Percentiles rank a stretch among this genome's conserved stretches.
Conservation (phyloP, 371 early-diverging fungal species). For the Mortierella sp. region DNA sequence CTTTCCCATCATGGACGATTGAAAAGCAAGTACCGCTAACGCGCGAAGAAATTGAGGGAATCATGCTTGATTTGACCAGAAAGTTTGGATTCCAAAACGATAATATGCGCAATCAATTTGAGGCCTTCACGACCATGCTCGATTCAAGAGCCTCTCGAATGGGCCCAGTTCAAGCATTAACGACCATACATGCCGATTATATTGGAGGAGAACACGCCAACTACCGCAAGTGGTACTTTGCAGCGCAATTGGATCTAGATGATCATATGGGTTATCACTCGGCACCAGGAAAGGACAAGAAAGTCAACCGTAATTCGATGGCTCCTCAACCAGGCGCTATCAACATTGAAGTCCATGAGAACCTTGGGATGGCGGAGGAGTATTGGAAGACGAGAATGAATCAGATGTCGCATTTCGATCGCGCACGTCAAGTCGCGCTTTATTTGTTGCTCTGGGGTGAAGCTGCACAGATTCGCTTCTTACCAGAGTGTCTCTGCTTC, state of each 20-base stretch:
- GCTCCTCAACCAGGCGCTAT: constrained; percentile 37
- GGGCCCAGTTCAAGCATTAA: constrained; percentile 79
- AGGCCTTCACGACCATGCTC: constrained; percentile 85
- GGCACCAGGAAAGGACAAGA: constrained; percentile 59
- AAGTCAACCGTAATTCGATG: constrained; percentile 50
- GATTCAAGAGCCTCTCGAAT: constrained; percentile 89
- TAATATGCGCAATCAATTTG: constrained; percentile 81
- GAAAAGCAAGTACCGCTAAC: constrained; percentile 75
- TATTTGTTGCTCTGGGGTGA: constrained; percentile 93
- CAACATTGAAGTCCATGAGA: constrained; percentile 46
- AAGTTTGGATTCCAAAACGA: constrained; percentile 90
- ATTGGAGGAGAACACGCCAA: constrained; percentile 89
- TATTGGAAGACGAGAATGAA: constrained; percentile 82
- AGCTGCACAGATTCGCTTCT: constrained; percentile 83
- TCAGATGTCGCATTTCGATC: constrained; percentile 77
- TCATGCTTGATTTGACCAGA: constrained; percentile 70
- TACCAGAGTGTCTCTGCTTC: constrained; percentile 87
- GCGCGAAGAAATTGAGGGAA: constrained; percentile 73
- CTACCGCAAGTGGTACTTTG: constrained; percentile 90
- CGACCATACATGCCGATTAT: constrained; percentile 88
- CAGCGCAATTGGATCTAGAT: constrained; percentile 82
- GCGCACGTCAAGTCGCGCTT: constrained; percentile 81
- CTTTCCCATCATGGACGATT: constrained; percentile 80
- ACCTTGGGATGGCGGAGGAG: constrained; percentile 65
- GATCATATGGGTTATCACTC: constrained; percentile 68